These are phyloP conservation scores for sunflower (Helianthus annuus) DNA, from an alignment of 129 eudicot genomes.

Conservation along the genomic window DNA sequence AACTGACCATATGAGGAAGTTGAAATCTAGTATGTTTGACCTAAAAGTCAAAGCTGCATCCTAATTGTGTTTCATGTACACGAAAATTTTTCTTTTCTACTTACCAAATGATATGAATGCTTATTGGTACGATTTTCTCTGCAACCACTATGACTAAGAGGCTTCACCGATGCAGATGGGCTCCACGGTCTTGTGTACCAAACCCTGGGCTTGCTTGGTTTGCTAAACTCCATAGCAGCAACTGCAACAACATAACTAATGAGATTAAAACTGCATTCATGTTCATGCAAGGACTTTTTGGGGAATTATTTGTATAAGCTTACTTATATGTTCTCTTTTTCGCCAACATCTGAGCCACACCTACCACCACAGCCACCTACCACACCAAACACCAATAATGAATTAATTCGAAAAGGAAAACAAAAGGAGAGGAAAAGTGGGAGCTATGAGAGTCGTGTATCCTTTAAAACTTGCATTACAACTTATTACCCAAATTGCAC, in stretches of 20 bases:
- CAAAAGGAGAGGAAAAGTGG: background rate
- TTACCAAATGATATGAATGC: constrained; percentile 53
- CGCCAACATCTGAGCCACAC: constrained; percentile 58
- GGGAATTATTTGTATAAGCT: constrained; percentile 30
- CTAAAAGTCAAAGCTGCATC: constrained; percentile 24
- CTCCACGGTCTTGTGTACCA: constrained; percentile 73
- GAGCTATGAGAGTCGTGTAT: constrained; percentile 9
- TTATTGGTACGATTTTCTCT: constrained; percentile 51
- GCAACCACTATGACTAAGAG: constrained; percentile 40
- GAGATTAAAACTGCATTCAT: background rate
- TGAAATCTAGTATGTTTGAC: background rate
- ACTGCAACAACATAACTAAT: constrained; percentile 41
- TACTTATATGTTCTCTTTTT: constrained; percentile 52
- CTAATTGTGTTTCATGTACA: background rate
- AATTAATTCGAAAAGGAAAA: background rate
- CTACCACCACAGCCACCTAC: too few species aligned
- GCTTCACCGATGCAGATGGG: constrained; percentile 51
- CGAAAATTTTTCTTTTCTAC: constrained; percentile 15
- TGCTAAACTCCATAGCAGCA: constrained; percentile 57
- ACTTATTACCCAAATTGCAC: constrained; percentile 10
- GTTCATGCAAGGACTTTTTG: background rate
- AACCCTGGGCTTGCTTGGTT: constrained; percentile 76
- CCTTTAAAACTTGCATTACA: constrained; percentile 6
- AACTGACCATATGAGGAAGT: background rate
- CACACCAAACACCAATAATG: constrained; percentile 20